Conservation (phyloP, 371 early-diverging fungal genomes). For the Umbelopsis sp. region DNA sequence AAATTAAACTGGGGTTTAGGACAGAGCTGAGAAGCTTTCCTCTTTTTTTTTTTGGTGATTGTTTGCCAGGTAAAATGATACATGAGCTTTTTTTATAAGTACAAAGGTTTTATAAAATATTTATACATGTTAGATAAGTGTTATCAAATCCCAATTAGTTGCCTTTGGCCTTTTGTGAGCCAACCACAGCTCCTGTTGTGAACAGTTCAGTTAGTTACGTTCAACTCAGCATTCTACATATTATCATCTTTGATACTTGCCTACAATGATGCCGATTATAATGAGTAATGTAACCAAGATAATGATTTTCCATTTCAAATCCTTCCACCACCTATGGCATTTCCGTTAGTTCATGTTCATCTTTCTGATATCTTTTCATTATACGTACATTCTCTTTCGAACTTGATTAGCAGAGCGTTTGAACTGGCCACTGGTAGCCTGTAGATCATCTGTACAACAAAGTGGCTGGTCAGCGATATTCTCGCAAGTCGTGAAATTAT, state of each 20-base stretch:
- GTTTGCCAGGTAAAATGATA: background rate
- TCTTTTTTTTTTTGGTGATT: background rate
- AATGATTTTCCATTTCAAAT: background rate
- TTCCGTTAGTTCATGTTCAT: background rate
- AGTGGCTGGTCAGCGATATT: background rate
- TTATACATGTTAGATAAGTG: background rate
- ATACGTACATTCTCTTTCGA: background rate
- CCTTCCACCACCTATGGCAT: background rate
- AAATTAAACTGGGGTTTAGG: background rate
- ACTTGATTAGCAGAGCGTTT: background rate
- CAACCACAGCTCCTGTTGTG: background rate
- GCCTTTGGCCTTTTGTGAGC: background rate
- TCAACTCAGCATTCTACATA: background rate
- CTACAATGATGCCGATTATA: background rate
- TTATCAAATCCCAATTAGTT: background rate
- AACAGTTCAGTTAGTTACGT: background rate
- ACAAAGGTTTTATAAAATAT: too few relatives aligned
- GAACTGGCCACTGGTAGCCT: background rate
- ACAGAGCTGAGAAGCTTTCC: too few relatives aligned
- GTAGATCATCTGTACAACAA: background rate
- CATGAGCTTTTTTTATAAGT: background rate
- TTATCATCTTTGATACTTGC: background rate
- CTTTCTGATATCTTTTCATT: background rate
- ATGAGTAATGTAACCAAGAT: background rate
- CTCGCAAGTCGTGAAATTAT: background rate